phyloP scores from a whole-genome alignment of 768 basidiomycete species.

The Punctularia strigosozonata region DNA sequence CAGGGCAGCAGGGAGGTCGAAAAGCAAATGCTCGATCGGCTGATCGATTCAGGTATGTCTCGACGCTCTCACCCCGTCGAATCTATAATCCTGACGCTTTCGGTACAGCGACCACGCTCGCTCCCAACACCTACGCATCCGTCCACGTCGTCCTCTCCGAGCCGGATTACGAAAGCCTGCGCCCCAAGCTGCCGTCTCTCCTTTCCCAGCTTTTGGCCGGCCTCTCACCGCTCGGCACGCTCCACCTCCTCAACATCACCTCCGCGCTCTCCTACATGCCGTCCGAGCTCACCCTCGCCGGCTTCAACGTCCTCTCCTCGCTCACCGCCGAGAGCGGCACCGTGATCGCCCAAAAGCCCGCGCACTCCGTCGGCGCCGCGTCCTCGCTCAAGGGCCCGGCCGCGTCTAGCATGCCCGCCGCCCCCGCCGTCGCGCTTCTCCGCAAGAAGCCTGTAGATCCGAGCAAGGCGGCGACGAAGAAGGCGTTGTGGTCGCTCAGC shows the following conservation, averaged over 20 bases:
- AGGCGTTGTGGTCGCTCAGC: constrained; percentile 79
- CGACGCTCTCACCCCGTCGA: no score
- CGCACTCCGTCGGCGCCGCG: constrained; percentile 26
- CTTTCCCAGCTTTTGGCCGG: constrained; percentile 49
- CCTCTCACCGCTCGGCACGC: constrained; percentile 54
- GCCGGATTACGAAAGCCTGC: constrained; percentile 48
- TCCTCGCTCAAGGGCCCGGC: constrained; percentile 29
- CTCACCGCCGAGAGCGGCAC: constrained; percentile 24
- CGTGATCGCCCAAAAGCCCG: constrained; percentile 65
- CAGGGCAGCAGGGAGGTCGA: constrained; percentile 48
- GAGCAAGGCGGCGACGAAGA: constrained; percentile 63
- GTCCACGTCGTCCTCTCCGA: constrained; percentile 57
- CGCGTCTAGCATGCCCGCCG: constrained; percentile 8
- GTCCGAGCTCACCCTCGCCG: constrained; percentile 50
- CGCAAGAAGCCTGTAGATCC: constrained; percentile 36
- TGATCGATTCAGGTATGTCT: constrained; percentile 65
- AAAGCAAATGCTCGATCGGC: constrained; percentile 70
- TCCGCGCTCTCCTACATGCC: constrained; percentile 31
- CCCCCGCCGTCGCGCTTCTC: constrained; percentile 34
- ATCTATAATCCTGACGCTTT: neutral
- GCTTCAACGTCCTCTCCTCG: constrained; percentile 47
- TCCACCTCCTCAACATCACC: constrained; percentile 50
- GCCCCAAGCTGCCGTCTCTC: constrained; percentile 39
- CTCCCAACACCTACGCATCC: constrained; percentile 44
- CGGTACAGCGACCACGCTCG: constrained; percentile 44